These are phyloP conservation scores for Lotmaria passim DNA, from an alignment of 208 protist species.

Conservation along the genomic window DNA sequence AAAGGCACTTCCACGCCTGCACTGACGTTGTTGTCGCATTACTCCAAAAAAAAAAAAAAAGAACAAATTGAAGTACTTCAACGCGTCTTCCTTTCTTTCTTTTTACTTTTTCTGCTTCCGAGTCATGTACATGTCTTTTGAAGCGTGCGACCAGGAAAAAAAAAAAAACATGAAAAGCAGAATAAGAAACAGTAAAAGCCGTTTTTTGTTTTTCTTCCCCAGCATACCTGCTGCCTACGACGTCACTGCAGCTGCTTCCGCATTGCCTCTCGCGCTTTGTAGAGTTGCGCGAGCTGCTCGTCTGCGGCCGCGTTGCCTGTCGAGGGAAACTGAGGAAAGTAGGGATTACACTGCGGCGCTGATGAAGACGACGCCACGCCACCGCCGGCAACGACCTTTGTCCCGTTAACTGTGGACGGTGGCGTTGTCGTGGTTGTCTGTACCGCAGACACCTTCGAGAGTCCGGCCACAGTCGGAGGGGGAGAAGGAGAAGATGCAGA, in stretches of 20 bases:
- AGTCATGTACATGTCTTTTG: conserved; percentile 6
- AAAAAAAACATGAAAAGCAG: background rate
- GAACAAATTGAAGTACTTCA: too few relatives aligned
- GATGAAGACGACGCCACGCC: background rate
- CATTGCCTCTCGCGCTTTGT: conserved; percentile 76
- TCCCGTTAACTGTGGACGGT: too few relatives aligned
- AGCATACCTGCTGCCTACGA: too few relatives aligned
- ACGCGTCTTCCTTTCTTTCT: too few relatives aligned
- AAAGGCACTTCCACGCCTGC: too few relatives aligned
- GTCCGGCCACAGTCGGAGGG: background rate
- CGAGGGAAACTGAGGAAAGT: conserved; percentile 60
- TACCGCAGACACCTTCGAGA: background rate
- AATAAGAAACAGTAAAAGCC: background rate
- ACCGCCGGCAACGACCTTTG: background rate
- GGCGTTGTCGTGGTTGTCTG: background rate
- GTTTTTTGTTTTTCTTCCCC: background rate
- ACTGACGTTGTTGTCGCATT: too few relatives aligned
- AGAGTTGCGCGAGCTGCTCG: conserved; percentile 76
- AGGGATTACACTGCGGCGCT: conserved; percentile 52
- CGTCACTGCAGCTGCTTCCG: conserved; percentile 46
- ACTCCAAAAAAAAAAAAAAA: background rate
- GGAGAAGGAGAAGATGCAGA: background rate
- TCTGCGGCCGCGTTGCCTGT: conserved; percentile 81
- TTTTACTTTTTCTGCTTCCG: background rate
- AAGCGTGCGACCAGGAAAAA: background rate